Conservation (phyloP, 495 filamentous ascomycete species). For the Aspergillus mulundensis region DNA sequence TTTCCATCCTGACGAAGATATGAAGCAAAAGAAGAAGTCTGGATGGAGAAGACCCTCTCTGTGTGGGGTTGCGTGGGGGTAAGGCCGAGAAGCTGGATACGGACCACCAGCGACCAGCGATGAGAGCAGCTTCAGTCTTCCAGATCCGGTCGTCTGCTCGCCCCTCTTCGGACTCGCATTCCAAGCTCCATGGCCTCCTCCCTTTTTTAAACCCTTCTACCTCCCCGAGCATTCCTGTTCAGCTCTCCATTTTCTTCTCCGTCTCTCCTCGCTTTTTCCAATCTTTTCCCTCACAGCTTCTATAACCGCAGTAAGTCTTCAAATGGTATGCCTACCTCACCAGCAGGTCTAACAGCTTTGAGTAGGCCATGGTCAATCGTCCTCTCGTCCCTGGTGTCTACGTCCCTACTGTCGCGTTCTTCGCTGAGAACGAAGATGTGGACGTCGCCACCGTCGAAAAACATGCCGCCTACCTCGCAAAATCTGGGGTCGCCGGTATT, state of each 20-base stretch:
- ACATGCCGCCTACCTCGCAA: conserved; percentile 80
- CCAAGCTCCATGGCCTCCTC: conserved; percentile 4
- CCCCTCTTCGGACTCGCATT: not conserved
- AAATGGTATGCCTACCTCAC: not conserved
- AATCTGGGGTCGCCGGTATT: conserved; percentile 73
- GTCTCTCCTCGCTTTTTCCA: not conserved
- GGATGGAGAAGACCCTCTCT: conserved; percentile 5
- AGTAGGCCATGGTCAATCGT: conserved; percentile 16
- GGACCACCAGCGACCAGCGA: not conserved
- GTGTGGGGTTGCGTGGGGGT: conserved; percentile 18
- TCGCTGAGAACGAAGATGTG: conserved; percentile 54
- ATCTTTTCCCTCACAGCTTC: not conserved
- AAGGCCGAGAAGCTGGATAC: not conserved
- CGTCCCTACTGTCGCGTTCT: conserved; percentile 69
- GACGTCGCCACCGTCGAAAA: conserved; percentile 65
- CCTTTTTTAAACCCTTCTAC: conserved; percentile 4
- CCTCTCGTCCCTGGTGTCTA: conserved; percentile 53
- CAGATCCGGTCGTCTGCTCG: not conserved
- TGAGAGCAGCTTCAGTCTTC: not conserved
- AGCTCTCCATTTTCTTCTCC: conserved; percentile 1
- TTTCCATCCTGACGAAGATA: not conserved
- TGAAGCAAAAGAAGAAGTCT: not conserved
- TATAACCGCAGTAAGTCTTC: conserved; percentile 8
- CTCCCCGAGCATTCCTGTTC: not conserved
- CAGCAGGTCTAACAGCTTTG: not conserved